phyloP scores from a whole-genome alignment of 192 early-diverging fungal genomes.

The Coemansia aciculifera region DNA sequence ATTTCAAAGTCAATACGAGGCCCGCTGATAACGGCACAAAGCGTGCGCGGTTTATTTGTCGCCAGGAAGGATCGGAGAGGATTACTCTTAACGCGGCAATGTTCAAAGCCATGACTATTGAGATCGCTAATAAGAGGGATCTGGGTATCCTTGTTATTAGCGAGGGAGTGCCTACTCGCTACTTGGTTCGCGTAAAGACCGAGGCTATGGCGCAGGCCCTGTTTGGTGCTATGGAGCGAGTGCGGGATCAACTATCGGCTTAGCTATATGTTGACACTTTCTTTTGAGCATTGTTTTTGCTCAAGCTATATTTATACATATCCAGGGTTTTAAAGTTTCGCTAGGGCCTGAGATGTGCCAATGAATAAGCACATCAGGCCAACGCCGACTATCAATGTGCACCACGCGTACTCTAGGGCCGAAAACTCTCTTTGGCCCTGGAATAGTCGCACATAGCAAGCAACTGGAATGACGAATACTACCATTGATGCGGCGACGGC shows the following conservation, averaged over 20 bases:
- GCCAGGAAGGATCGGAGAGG: slow-evolving; percentile 48
- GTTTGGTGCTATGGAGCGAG: slow-evolving; percentile 6
- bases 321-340: slow-evolving; percentile 13
- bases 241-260: slow-evolving; percentile 3
- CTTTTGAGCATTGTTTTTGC: neutral
- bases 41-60: slow-evolving; percentile 49
- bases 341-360: slow-evolving; percentile 42
- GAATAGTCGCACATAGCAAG: slow-evolving; percentile 72
- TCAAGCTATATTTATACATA: neutral
- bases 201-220: slow-evolving; percentile 12
- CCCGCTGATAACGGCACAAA: slow-evolving; percentile 13
- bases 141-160: slow-evolving; percentile 37
- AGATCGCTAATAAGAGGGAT: slow-evolving; percentile 43
- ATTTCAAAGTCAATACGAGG: slow-evolving; percentile 45
- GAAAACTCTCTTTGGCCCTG: slow-evolving; percentile 23
- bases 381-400: slow-evolving; percentile 29
- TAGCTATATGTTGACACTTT: neutral
- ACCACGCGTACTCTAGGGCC: slow-evolving; percentile 39
- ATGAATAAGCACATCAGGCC: slow-evolving; percentile 47
- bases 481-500: slow-evolving; percentile 71
- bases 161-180: slow-evolving; percentile 40
- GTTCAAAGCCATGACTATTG: slow-evolving; percentile 50
- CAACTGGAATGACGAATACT: slow-evolving; percentile 82
- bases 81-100: slow-evolving; percentile 53
- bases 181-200: slow-evolving; percentile 41